Evolutionary conservation across 352 stramenopile species (phyloP), one percentile per base, ranked within the genome.

Genomic region (Phytopythium cucurbitacearum): DNA sequence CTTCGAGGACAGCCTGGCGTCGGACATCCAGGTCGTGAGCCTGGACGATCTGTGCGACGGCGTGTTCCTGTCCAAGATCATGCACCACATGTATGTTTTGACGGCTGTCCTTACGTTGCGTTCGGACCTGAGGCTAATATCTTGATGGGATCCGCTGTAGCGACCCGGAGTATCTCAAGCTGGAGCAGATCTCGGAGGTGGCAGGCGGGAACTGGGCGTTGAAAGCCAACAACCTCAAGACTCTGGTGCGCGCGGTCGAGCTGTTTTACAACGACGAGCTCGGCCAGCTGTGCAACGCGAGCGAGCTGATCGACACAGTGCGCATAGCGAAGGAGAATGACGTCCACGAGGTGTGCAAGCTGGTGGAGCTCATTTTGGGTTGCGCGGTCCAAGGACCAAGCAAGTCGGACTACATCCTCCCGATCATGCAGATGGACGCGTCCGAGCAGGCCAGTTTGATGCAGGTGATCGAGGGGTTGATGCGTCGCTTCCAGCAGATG

Each of bases 221-320:
- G 34, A 81, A 83, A 50, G 74, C 74, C 16, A 87, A 77, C 61
- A 94, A 94, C 63, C 67, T 94, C 53, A 90, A 91, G 69, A 73
- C 80, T 44, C 62, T 94, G 12, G 48, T 91, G 13, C 81, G 80
- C 35, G 67, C 67, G n/a, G 69, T 94, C 10, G 81, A 92, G 63
- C 70, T 84, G 9, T 94, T 80, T 58, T 94, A 92, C 62, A 78
- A 76, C 7, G 85, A 94, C 54, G 85, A 94, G 52, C 60, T 94
- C 43, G 76, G 75, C 6, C 81, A 92, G 47, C 64, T 87, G 35
- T 91, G 78, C 55, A 75, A 82, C 41, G 73, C 71, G 1, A 71
- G 78, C 43, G 82, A 91, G 42, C 61, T 91, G 11, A 81, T 92
- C 40, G 78, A 91, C 56, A 64, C 75, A 15, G 64, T 78, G 35